Evolutionary conservation across 108 stramenopile species (phyloP).

Genomic region (Nitzschia sp.): DNA sequence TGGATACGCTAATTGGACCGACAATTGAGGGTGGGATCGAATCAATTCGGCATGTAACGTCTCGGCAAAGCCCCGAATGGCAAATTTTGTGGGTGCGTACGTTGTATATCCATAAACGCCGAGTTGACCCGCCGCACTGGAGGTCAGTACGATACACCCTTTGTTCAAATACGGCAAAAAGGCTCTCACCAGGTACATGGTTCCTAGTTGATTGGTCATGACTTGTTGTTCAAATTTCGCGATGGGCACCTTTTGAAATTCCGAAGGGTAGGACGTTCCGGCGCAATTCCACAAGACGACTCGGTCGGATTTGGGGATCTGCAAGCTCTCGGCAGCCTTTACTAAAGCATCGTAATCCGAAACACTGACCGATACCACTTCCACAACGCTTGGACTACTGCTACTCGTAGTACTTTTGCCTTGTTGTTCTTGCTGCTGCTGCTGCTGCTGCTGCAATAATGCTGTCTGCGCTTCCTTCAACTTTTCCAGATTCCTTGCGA

Average conservation of each 20-base stretch:
- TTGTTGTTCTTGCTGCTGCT: background rate
- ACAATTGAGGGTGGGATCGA: constrained; percentile 29
- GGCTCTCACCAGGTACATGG: constrained; percentile 66
- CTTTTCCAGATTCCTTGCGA: constrained; percentile 65
- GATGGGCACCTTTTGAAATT: constrained; percentile 53
- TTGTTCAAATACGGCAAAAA: constrained; percentile 78
- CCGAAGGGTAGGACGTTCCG: constrained; percentile 61
- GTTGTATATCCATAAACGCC: constrained; percentile 86
- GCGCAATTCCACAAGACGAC: constrained; percentile 75
- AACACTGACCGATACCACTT: constrained; percentile 64
- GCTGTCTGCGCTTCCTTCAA: constrained; percentile 62
- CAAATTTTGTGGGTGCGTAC: constrained; percentile 86
- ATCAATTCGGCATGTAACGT: constrained; percentile 73
- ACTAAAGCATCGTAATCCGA: constrained; percentile 47
- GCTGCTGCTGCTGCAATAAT: constrained; percentile 27
- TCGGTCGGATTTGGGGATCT: constrained; percentile 39
- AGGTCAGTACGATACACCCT: constrained; percentile 63
- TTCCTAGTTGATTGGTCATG: constrained; percentile 80
- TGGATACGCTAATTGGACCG: constrained; percentile 89
- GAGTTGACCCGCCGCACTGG: constrained; percentile 74
- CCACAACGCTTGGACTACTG: constrained; percentile 9
- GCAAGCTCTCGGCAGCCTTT: constrained; percentile 34
- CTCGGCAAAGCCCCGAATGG: constrained; percentile 84
- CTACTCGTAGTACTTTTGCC: background rate
- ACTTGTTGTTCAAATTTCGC: constrained; percentile 54